Base-by-base conservation (phyloP, 2,329 filamentous ascomycete species). In the Lecanosticta acicola region DNA sequence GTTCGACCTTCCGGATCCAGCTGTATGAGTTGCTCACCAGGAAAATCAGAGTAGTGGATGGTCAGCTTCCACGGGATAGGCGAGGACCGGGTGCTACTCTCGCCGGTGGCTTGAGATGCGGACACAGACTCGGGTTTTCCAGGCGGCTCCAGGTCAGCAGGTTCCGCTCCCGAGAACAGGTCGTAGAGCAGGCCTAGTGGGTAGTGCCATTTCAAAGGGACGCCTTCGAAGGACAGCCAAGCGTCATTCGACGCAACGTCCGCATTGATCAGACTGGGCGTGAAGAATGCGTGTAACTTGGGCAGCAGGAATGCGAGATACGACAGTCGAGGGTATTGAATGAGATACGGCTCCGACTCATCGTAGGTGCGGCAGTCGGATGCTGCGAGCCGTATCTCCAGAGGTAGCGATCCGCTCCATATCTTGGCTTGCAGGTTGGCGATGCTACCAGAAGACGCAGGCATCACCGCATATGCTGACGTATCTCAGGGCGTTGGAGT, bases 151-250 rank as follows among this genome's bases (percentile, higher is more conserved):
- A 66, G 41, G 35, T 56, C 57, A 20, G 73, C 61, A 1, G 74
- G 72, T 45, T 74, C 75, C 17, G 72, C 73, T 14, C 79, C 79
- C 2, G 79, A 77, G 57, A 85, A 85, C 4, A 87, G 70, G 62
- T 87, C 84, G 59, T 80, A 85, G 3, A 87, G 71, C 9, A 87
- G 68, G 1, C 84, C 84, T 9, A 84, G 62, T 0, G 84, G 83
- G 49, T 84, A 81, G 59, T 87, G 83, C 81, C 81, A 84, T 69
- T 84, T 85, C 53, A 87, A 64, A 2, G 81, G 78, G 13, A 87
- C 82, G 11, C 72, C 75, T 61, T 87, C 80, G 59, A 81, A 83
- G 1, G 78, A 80, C 53, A 87, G 77, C 77, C 80, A 83, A 16
- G 77, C 76, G 35, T 78, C 68, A 47, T 76, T 69, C 5, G 74